Conservation (phyloP, 495 filamentous ascomycete species). For the Aspergillus campestris region DNA sequence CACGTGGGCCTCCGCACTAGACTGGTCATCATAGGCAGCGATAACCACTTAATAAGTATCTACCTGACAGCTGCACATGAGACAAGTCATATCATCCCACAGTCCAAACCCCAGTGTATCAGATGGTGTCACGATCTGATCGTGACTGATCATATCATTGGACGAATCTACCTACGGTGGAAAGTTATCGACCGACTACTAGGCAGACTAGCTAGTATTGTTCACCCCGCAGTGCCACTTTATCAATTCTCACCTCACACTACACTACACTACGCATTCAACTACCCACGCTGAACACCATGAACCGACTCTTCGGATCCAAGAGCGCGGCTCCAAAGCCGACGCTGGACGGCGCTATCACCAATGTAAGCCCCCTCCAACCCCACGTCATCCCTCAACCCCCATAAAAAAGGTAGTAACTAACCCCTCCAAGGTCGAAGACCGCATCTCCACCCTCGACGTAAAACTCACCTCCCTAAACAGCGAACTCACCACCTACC, state of each 20-base stretch:
- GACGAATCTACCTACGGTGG: no score
- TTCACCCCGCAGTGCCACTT: neutral
- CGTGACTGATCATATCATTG: no score
- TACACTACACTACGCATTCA: neutral
- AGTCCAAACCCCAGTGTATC: no score
- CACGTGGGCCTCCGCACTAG: no score
- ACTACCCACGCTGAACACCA: slow-evolving; percentile 29
- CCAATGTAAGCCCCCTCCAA: slow-evolving; percentile 53
- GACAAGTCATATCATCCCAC: no score
- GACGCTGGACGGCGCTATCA: slow-evolving; percentile 77
- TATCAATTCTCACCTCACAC: neutral
- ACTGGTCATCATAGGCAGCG: no score
- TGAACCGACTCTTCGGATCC: slow-evolving; percentile 95
- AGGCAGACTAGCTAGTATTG: no score
- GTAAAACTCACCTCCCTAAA: slow-evolving; percentile 90
- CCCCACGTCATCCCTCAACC: slow-evolving; percentile 3
- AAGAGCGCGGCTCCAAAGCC: slow-evolving; percentile 87
- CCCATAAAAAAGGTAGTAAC: no score
- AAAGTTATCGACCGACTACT: no score
- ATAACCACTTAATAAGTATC: no score
- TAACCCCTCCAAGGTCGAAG: slow-evolving; percentile 53
- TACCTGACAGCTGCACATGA: no score
- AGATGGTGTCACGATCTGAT: no score
- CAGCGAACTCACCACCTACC: slow-evolving; percentile 82
- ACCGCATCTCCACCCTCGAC: slow-evolving; percentile 80